Evolutionary conservation across 768 basidiomycete species (phyloP), one percentile per base, ranked within the genome.

Genomic region (Rhodosporidiobolus odoratus): DNA sequence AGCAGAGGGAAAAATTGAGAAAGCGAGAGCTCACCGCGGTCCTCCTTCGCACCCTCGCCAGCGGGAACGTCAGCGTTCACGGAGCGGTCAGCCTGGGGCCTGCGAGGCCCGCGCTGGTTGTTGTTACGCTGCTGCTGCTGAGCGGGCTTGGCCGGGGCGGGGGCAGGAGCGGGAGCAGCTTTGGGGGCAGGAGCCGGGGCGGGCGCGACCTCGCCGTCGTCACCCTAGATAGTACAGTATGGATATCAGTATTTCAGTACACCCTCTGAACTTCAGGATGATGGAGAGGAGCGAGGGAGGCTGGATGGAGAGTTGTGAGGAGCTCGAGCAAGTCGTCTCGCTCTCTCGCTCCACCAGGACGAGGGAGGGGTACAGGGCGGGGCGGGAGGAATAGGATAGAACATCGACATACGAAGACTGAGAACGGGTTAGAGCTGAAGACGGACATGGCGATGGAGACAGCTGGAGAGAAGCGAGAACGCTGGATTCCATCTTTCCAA

Each of bases 41-140:
- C 72, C 65, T 73, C 72, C 72, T 73, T 73, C 67, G 67, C 69
- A 47, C 37, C 71, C 59, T 69, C 65, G 38, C 68, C 68, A 27
- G 61, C 54, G 45, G 72, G 65, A 52, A 61, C 72, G 52, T 66
- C 68, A 25, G 72, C 61, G 72, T 73, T 66, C 62, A 73, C 16
- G 52, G 59, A 58, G 65, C 68, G 68, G 65, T 61, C 65, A 23
- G 32, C 56, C 43, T 64, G 65, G 45, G 54, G 56, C 25, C 25
- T 23, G 34, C 56, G 59, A 48, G 56, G 38, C 47, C 59, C 58
- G 16, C 65, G 65, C 43, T 57, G 65, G 32, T 37, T 50, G 47
- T 50, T 41, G 57, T 25, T 37, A 57, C n/a, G 32, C 32, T 21
- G 62, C 52, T 41, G 64, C 64, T 54, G 60, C 52, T 32, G 60